A percentile compares a stretch with the other conserved stretches of the same genome.
These are phyloP conservation scores for Hanseniaspora nectarophila DNA, from an alignment of 805 yeast species.

Conservation along the genomic window DNA sequence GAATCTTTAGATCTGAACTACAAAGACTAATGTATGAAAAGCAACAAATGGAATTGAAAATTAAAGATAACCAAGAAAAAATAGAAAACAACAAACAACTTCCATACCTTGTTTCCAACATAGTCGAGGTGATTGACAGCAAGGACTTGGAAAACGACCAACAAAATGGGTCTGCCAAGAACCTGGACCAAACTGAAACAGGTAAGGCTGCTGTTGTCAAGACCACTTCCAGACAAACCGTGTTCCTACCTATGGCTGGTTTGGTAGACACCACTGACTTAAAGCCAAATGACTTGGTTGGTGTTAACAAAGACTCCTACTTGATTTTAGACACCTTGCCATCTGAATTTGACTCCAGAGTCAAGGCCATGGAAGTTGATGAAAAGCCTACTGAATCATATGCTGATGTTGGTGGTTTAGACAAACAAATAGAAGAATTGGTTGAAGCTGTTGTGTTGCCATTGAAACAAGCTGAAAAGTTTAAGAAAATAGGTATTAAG, in stretches of 20 bases:
- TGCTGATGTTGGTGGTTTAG: constrained; percentile 95
- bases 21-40: constrained; percentile 87
- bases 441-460: constrained; percentile 98
- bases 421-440: constrained; percentile 93
- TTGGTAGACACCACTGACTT: constrained; percentile 81
- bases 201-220: constrained; percentile 98
- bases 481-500: constrained; percentile 83
- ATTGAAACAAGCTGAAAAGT: constrained; percentile 95
- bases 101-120: constrained; percentile 93
- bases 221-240: constrained; percentile 95
- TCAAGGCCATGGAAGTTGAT: constrained; percentile 98
- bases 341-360: constrained; percentile 93
- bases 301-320: constrained; percentile 94
- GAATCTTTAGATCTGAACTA: constrained; percentile 83
- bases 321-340: constrained; percentile 88
- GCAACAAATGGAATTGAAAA: constrained; percentile 81
- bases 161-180: constrained; percentile 84
- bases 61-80: constrained; percentile 91
- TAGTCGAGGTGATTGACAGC: constrained; percentile 86
- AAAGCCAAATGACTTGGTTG: constrained; percentile 95
- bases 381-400: constrained; percentile 97
- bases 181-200: constrained; percentile 75
- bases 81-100: constrained; percentile 89
- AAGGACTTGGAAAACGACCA: constrained; percentile 40
- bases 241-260: constrained; percentile 89